Evolutionary conservation across 805 yeast genomes (phyloP).

Genomic region (Starmerella scarabaei): DNA sequence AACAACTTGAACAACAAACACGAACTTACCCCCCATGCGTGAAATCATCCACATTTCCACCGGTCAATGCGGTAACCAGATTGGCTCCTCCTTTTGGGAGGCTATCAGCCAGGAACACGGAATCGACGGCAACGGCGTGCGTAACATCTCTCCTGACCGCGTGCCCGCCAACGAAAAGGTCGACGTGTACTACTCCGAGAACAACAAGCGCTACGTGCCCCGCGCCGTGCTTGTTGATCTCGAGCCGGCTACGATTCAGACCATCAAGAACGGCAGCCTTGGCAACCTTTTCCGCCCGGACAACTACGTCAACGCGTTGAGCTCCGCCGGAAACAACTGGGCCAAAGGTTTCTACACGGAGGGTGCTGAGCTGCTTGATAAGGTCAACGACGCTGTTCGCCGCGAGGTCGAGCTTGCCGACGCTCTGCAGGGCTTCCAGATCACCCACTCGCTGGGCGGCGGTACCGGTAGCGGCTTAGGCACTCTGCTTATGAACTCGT

Average conservation of each 20-base stretch:
- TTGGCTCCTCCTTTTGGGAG: conserved; percentile 38
- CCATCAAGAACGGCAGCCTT: conserved; percentile 63
- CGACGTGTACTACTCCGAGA: conserved; percentile 79
- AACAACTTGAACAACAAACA: neutral
- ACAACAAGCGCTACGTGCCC: conserved; percentile 71
- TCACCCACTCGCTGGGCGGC: conserved; percentile 71
- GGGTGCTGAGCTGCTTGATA: conserved; percentile 87
- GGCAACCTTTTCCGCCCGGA: conserved; percentile 88
- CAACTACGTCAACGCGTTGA: conserved; percentile 76
- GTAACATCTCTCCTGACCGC: conserved; percentile 17
- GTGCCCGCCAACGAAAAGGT: conserved; percentile 34
- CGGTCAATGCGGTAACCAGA: conserved; percentile 98
- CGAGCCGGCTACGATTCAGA: conserved; percentile 89
- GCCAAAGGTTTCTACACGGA: conserved; percentile 95
- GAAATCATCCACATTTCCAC: conserved; percentile 77
- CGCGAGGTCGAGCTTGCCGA: conserved; percentile 92
- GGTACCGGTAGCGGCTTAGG: conserved; percentile 98
- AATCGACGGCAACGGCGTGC: conserved; percentile 28
- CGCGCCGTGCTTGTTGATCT: conserved; percentile 85
- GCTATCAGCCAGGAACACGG: conserved; percentile 33
- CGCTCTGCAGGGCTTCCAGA: conserved; percentile 88
- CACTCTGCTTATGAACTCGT: conserved; percentile 68
- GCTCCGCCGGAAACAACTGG: conserved; percentile 94
- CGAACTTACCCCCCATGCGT: conserved; percentile 24
- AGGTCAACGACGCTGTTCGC: conserved; percentile 78